Evolutionary conservation across 768 basidiomycete genomes (phyloP), one percentile per base, ranked within the genome.

Genomic region (Phylloporus scabripes): DNA sequence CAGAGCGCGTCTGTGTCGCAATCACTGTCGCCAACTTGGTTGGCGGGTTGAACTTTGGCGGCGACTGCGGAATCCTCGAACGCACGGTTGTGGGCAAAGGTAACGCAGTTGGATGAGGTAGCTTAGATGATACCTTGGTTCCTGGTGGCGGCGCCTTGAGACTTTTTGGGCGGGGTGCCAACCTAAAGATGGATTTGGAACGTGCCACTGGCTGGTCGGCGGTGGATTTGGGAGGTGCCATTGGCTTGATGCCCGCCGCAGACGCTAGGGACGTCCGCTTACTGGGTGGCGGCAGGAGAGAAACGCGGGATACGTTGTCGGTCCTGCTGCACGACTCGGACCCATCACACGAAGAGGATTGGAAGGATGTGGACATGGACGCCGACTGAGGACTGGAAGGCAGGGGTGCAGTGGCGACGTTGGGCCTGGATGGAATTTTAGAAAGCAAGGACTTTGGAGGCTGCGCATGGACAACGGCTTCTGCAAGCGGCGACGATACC

Each of bases 301-400:
- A 66, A 1, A 55, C 44, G 0, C 56, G 48, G 10, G 65, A 68
- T 3, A 28, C 20, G 15, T 47, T 60, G 5, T 52, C 41, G 6
- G 48, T 48, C 6, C 45, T 26, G 8, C 14, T 28, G 0, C 50
- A 29, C 20, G 66, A 66, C 18, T 50, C 60, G 4, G 48, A 40
- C 0, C 26, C 0, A 2, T 60, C 32, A 20, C 53, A 58, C 0
- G 66, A 62, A 2, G 47, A 15, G 21, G 45, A 65, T 31, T 48
- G 49, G 29, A 64, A 67, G 0, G 67, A 54, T 0, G 56, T 57
- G 31, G 63, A 24, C 4, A 62, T 57, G 8, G 57, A 65, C 1
- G 65, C 65, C 7, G 67, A 65, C 18, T 58, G 60, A 29, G 65
- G 67, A 11, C 67, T 60, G 1, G 65, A 61, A 7, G 67, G 67